A percentile compares a stretch with the other conserved stretches of the same genome.
These are phyloP conservation scores for Ogataea methanolica DNA, from an alignment of 805 yeast genomes.

Conservation along the genomic window DNA sequence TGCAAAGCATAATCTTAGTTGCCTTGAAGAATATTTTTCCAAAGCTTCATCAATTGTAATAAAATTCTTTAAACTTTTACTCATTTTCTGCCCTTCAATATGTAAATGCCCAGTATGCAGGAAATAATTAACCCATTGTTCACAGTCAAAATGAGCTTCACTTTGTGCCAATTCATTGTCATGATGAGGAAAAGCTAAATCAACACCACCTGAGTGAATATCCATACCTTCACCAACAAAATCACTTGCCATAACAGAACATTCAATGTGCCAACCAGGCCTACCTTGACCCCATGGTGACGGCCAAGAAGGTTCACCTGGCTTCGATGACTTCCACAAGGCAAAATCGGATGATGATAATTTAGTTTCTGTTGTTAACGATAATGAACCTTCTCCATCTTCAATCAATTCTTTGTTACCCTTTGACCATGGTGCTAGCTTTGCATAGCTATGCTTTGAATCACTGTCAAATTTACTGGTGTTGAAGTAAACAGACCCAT, in stretches of 20 bases:
- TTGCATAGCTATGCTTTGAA: constrained; percentile 81
- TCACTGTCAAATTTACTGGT: constrained; percentile 73
- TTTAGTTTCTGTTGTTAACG: constrained; percentile 47
- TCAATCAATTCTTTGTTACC: constrained; percentile 79
- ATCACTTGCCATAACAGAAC: constrained; percentile 97
- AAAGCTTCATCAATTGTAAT: constrained; percentile 92
- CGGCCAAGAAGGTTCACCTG: constrained; percentile 95
- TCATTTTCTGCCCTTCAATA: constrained; percentile 98
- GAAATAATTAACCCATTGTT: constrained; percentile 97
- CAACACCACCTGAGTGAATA: constrained; percentile 96
- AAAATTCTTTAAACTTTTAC: constrained; percentile 90
- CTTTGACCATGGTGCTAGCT: constrained; percentile 97
- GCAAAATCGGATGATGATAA: constrained; percentile 85
- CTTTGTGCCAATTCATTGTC: constrained; percentile 97
- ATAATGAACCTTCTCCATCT: constrained; percentile 91
- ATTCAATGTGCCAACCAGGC: constrained; percentile 99
- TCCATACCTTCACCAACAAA: constrained; percentile 81
- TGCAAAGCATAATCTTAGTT: constrained; percentile 86
- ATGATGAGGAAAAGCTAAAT: constrained; percentile 97
- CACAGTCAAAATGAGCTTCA: constrained; percentile 84
- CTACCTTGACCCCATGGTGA: constrained; percentile 97
- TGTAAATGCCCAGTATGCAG: constrained; percentile 97
- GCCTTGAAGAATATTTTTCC: constrained; percentile 64
- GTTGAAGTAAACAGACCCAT: constrained; percentile 96
- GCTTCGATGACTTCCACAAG: constrained; percentile 92